Evolutionary conservation across 768 basidiomycete genomes (phyloP).

Genomic region (Cyclocybe aegerita): DNA sequence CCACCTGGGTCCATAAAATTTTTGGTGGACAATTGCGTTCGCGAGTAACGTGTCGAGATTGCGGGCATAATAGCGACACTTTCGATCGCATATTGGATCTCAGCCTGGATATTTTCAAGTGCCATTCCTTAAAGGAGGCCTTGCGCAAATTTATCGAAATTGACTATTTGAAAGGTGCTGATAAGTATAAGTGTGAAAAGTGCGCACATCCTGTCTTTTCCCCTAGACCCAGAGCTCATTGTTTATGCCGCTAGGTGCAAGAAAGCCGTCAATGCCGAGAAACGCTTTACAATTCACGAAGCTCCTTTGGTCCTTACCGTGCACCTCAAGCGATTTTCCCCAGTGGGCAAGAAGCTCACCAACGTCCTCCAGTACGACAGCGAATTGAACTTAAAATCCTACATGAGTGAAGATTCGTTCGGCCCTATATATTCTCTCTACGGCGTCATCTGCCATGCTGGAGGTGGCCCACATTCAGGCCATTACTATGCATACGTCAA

Average conservation of each 20-base stretch:
- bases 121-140: constrained; percentile 64
- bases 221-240: not conserved
- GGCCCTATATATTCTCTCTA: constrained; percentile 85
- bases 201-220: constrained; percentile 35
- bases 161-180: constrained; percentile 83
- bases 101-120: constrained; percentile 81
- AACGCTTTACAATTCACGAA: constrained; percentile 85
- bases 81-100: constrained; percentile 95
- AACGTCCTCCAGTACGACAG: constrained; percentile 80
- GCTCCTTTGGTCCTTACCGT: constrained; percentile 88
- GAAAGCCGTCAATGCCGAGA: constrained; percentile 85
- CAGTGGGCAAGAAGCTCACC: constrained; percentile 83
- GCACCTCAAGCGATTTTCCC: constrained; percentile 94
- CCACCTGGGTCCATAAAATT: constrained; percentile 91
- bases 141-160: constrained; percentile 77
- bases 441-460: constrained; percentile 91
- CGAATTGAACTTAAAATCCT: constrained; percentile 64
- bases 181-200: constrained; percentile 99
- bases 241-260: constrained; percentile 67
- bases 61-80: constrained; percentile 89
- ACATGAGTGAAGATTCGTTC: constrained; percentile 81
- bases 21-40: constrained; percentile 94
- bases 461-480: constrained; percentile 90
- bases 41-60: constrained; percentile 81
- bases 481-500: constrained; percentile 92